Percentiles rank a stretch among this genome's conserved stretches.
Evolutionary conservation across 169 alveolate species (phyloP).

Genomic region (Plasmodium falciparum): DNA sequence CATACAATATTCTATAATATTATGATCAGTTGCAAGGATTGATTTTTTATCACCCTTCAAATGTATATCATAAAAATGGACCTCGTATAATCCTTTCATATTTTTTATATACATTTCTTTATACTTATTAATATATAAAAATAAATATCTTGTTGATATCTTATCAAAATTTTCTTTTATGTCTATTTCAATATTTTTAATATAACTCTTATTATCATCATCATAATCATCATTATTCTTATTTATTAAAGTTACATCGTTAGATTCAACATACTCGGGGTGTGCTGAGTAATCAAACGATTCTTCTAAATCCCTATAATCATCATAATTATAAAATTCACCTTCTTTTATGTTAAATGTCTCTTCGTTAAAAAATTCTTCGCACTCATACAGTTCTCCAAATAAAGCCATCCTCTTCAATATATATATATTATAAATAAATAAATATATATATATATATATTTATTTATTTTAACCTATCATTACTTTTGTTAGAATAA

Average conservation of each 20-base stretch:
- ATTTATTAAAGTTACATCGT: not conserved
- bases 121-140: conserved; percentile 59
- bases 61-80: conserved; percentile 55
- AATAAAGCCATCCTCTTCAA: conserved; percentile 26
- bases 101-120: conserved; percentile 32
- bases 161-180: conserved; percentile 42
- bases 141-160: conserved; percentile 49
- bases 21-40: conserved; percentile 15
- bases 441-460: conserved; percentile 1
- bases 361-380: conserved; percentile 23
- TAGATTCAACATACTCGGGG: no score
- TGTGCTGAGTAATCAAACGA: no score
- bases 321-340: not conserved
- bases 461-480: not conserved
- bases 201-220: conserved; percentile 34
- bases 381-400: conserved; percentile 53
- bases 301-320: not conserved
- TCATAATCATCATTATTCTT: not conserved
- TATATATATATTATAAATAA: not conserved
- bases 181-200: conserved; percentile 52
- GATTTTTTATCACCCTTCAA: conserved; percentile 18
- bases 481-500: no score
- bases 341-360: not conserved
- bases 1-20: conserved; percentile 35
- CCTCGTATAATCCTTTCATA: conserved; percentile 1